These are phyloP conservation scores for Microstroma glucosiphilum DNA, from an alignment of 1,284 basidiomycete genomes.

Conservation along the genomic window DNA sequence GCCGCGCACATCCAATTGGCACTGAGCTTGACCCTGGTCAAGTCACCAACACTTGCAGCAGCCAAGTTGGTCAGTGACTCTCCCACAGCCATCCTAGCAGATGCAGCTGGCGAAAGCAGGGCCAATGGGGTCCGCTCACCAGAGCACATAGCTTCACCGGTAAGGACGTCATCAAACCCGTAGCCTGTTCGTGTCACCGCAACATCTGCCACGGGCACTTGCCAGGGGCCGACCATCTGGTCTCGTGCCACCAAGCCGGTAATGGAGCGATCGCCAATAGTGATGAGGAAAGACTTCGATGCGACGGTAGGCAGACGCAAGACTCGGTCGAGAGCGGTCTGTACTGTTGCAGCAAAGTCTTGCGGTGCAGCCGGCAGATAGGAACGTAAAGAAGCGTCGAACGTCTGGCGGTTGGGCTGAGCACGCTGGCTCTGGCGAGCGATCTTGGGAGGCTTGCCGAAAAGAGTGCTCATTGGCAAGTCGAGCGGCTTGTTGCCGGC, in stretches of 20 bases:
- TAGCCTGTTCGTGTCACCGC: slow-evolving; percentile 92
- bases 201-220: slow-evolving; percentile 94
- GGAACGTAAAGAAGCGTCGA: slow-evolving; percentile 66
- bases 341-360: slow-evolving; percentile 52
- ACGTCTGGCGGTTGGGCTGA: slow-evolving; percentile 57
- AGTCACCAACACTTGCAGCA: slow-evolving; percentile 68
- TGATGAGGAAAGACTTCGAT: slow-evolving; percentile 95
- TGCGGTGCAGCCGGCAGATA: slow-evolving; percentile 53
- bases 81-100: slow-evolving; percentile 90
- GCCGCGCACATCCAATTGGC: slow-evolving; percentile 99
- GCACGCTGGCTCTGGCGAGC: slow-evolving; percentile 65
- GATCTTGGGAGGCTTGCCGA: slow-evolving; percentile 94
- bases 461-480: slow-evolving; percentile 88
- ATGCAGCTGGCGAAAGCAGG: slow-evolving; percentile 76
- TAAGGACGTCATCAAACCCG: slow-evolving; percentile 74
- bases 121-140: slow-evolving; percentile 93
- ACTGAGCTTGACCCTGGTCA: slow-evolving; percentile 79
- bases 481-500: slow-evolving; percentile 74
- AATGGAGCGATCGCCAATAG: slow-evolving; percentile 90
- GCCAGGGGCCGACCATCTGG: slow-evolving; percentile 99
- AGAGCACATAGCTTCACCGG: slow-evolving; percentile 86
- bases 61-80: slow-evolving; percentile 88
- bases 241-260: slow-evolving; percentile 91
- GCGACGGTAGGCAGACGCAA: slow-evolving; percentile 85
- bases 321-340: slow-evolving; percentile 68